phyloP scores from a whole-genome alignment of 2,329 filamentous ascomycete genomes.

The Fusarium staphyleae region DNA sequence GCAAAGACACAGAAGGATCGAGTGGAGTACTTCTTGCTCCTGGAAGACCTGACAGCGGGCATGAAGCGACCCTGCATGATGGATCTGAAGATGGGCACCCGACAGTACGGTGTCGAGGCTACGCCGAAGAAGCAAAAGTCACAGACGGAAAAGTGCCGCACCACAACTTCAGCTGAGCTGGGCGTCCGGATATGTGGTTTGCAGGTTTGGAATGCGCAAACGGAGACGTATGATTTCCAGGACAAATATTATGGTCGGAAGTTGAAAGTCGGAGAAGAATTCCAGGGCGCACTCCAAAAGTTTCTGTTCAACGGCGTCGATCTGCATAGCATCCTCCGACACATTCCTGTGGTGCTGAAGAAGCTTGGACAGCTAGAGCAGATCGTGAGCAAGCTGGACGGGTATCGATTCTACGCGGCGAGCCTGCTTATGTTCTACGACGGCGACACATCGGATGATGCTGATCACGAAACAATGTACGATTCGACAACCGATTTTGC shows the following conservation, averaged over 20 bases:
- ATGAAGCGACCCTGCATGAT: slow-evolving; percentile 98
- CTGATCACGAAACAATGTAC: slow-evolving; percentile 58
- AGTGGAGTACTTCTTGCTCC: slow-evolving; percentile 88
- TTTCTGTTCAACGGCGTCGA: slow-evolving; percentile 93
- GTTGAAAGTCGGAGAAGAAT: slow-evolving; percentile 85
- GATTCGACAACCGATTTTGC: slow-evolving; percentile 66
- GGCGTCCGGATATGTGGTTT: slow-evolving; percentile 94
- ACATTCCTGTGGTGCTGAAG: slow-evolving; percentile 85
- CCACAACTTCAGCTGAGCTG: slow-evolving; percentile 88
- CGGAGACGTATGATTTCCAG: slow-evolving; percentile 88
- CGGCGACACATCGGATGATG: slow-evolving; percentile 69
- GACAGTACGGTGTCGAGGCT: slow-evolving; percentile 94
- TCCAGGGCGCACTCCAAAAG: slow-evolving; percentile 84
- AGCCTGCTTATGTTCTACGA: slow-evolving; percentile 97
- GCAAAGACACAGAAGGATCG: slow-evolving; percentile 71
- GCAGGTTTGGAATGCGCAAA: slow-evolving; percentile 91
- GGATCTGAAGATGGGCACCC: slow-evolving; percentile 98
- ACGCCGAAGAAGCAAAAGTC: slow-evolving; percentile 91
- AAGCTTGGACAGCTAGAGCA: slow-evolving; percentile 84
- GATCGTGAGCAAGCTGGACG: slow-evolving; percentile 79
- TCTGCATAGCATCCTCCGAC: slow-evolving; percentile 78
- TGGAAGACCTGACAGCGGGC: slow-evolving; percentile 94
- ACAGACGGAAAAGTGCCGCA: slow-evolving; percentile 89
- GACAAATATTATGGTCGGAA: slow-evolving; percentile 97
- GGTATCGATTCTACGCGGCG: slow-evolving; percentile 94